Base-by-base conservation (phyloP, 2,329 filamentous ascomycete genomes). In the Fusarium pilosicola region DNA sequence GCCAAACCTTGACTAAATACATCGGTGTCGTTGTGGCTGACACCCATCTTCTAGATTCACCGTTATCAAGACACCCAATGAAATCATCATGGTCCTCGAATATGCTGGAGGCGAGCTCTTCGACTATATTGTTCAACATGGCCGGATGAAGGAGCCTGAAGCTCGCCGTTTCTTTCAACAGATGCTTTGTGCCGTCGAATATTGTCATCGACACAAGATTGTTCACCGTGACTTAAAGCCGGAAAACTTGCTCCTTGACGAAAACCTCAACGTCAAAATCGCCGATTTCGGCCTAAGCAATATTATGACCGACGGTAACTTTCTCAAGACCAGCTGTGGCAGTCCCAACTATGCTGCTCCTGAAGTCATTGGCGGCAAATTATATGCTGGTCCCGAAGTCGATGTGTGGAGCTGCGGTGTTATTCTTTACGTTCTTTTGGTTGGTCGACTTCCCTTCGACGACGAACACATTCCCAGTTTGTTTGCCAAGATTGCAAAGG, bases 231-330 rank as follows among this genome's bases (percentile, higher is more conserved):
- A 99, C 82, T 85, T 99, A 71, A 99, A 99, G 83, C 96, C 96
- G 15, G 96, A 99, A 86, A 99, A 99, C 81, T 85, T 99, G 55
- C 89, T 99, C 48, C 91, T 99, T 58, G 96, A 99, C 84, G 94
- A 97, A 74, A 92, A 97, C 68, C 92, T 97, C 80, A 98, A 99
- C 79, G 96, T 99, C 84, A 99, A 99, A 86, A 99, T 99, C 85
- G 96, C 96, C 78, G 96, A 99, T 84, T 99, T 99, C 77, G 96
- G 96, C 65, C 87, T 99, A 65, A 98, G 96, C 86, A 99, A 99
- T 81, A 99, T 99, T 84, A 99, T 99, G 96, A 98, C 96, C 1
- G 96, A 99, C 81, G 96, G 96, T 32, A 99, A 99, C 82, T 99
- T 99, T 81, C 89, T 99, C 79, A 98, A 98, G 85, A 99, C 96